These are phyloP conservation scores for Blastobotrys serpentis DNA, from an alignment of 1,139 yeast species.

Conservation along the genomic window DNA sequence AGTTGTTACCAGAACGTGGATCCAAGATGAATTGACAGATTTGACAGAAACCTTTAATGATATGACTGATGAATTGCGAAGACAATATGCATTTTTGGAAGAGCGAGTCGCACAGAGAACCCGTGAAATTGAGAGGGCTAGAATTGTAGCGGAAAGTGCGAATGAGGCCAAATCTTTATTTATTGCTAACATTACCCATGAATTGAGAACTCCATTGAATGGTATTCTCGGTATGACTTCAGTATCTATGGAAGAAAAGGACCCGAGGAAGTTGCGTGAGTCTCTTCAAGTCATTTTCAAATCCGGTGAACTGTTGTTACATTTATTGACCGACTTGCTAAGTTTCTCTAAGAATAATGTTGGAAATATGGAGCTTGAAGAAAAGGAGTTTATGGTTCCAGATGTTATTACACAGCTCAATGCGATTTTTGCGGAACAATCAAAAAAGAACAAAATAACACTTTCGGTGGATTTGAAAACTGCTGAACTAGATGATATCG, in stretches of 20 bases:
- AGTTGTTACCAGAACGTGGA: slow-evolving; percentile 31
- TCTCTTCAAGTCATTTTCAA: slow-evolving; percentile 74
- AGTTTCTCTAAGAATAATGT: slow-evolving; percentile 80
- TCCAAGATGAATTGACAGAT: slow-evolving; percentile 86
- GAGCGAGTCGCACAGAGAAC: slow-evolving; percentile 85
- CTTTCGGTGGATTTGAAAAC: slow-evolving; percentile 46
- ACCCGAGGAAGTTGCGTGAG: slow-evolving; percentile 65
- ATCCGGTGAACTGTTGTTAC: slow-evolving; percentile 81
- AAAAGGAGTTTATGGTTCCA: slow-evolving; percentile 65
- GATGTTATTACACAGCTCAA: slow-evolving; percentile 81
- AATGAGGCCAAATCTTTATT: slow-evolving; percentile 92
- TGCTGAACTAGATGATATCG: slow-evolving; percentile 41
- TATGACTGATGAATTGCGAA: slow-evolving; percentile 86
- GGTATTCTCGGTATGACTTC: slow-evolving; percentile 95
- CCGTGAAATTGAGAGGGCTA: slow-evolving; percentile 65
- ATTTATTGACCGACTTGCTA: slow-evolving; percentile 78
- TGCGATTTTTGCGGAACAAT: slow-evolving; percentile 84
- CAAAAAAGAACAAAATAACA: slow-evolving; percentile 70
- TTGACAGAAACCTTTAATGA: slow-evolving; percentile 87
- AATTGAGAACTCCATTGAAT: slow-evolving; percentile 84
- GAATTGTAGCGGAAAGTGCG: slow-evolving; percentile 54
- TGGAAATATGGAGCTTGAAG: slow-evolving; percentile 74
- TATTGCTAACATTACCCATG: slow-evolving; percentile 92
- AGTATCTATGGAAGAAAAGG: slow-evolving; percentile 83
- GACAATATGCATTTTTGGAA: slow-evolving; percentile 81